Conservation (phyloP, 2,329 filamentous ascomycete genomes). For the Zasmidium angulare region DNA sequence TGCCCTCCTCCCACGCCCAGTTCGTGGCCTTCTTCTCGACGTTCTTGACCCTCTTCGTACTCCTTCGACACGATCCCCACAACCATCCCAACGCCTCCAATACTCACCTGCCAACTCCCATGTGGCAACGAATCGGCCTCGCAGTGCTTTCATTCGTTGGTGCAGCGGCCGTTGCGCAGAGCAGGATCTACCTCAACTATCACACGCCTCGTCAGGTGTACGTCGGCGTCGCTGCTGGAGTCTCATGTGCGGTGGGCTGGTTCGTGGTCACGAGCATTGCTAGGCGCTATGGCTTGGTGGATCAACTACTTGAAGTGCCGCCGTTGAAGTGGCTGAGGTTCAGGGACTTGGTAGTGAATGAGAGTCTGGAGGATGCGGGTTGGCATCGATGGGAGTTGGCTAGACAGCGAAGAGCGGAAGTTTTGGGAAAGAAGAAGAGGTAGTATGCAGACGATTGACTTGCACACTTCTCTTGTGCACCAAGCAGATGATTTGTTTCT, state of each 20-base stretch:
- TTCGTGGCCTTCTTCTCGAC: conserved; percentile 91
- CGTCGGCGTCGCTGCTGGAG: conserved; percentile 72
- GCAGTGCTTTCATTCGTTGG: conserved; percentile 42
- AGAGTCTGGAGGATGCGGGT: conserved; percentile 86
- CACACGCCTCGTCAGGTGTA: conserved; percentile 86
- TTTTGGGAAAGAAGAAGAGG: conserved; percentile 19
- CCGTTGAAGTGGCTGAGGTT: conserved; percentile 67
- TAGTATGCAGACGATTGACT: too few species aligned
- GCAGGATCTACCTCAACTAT: conserved; percentile 87
- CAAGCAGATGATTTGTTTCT: too few species aligned
- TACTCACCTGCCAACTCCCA: conserved; percentile 57
- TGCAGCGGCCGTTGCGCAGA: conserved; percentile 64
- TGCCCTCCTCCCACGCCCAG: conserved; percentile 94
- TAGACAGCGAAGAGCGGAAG: conserved; percentile 36
- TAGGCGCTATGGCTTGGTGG: conserved; percentile 67
- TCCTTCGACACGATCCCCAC: conserved; percentile 70
- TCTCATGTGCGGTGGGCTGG: conserved; percentile 72
- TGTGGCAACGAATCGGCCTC: conserved; percentile 60
- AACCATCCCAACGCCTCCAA: conserved; percentile 41
- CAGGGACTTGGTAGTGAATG: conserved; percentile 79
- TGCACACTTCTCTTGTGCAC: too few species aligned
- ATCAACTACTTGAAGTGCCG: conserved; percentile 68
- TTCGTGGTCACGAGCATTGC: conserved; percentile 69
- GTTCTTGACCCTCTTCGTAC: conserved; percentile 78
- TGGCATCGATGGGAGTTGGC: conserved; percentile 85